phyloP scores from a whole-genome alignment of 805 yeast species.

The Suhomyces pyralidae region DNA sequence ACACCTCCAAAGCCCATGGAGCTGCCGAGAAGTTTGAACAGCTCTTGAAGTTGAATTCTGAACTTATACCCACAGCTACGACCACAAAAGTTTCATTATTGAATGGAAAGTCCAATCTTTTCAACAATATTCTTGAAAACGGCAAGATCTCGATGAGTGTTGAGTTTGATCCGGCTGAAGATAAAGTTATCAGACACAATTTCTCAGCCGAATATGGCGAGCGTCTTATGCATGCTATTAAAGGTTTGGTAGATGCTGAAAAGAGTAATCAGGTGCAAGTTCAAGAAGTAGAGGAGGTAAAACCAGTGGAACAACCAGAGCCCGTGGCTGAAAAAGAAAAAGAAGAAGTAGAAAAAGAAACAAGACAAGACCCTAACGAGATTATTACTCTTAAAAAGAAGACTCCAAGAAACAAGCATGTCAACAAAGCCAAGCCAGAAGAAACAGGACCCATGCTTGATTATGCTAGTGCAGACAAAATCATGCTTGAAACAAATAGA shows the following conservation, averaged over 20 bases:
- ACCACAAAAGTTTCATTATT: slow-evolving; percentile 2
- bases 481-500: slow-evolving; percentile 26
- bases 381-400: slow-evolving; percentile 33
- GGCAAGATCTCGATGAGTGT: slow-evolving; percentile 4
- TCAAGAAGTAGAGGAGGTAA: slow-evolving; percentile 10
- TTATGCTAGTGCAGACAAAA: slow-evolving; percentile 42
- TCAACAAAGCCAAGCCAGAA: slow-evolving; percentile 9
- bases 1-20: slow-evolving; percentile 14
- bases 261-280: slow-evolving; percentile 3
- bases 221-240: slow-evolving; percentile 12
- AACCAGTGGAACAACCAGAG: slow-evolving; percentile 4
- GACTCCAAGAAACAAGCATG: slow-evolving; percentile 4
- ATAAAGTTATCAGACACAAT: slow-evolving; percentile 14
- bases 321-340: slow-evolving; percentile 2
- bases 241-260: slow-evolving; percentile 12
- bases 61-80: slow-evolving; percentile 7
- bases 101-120: slow-evolving; percentile 12
- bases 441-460: slow-evolving; percentile 34
- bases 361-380: slow-evolving; percentile 28
- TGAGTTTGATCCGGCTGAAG: slow-evolving; percentile 13
- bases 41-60: slow-evolving; percentile 9
- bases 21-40: slow-evolving; percentile 6
- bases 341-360: neutral
- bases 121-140: slow-evolving; percentile 9
- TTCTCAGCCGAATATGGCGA: slow-evolving; percentile 14